phyloP scores from a whole-genome alignment of 108 stramenopile species.

The Skeletonema costatum region DNA sequence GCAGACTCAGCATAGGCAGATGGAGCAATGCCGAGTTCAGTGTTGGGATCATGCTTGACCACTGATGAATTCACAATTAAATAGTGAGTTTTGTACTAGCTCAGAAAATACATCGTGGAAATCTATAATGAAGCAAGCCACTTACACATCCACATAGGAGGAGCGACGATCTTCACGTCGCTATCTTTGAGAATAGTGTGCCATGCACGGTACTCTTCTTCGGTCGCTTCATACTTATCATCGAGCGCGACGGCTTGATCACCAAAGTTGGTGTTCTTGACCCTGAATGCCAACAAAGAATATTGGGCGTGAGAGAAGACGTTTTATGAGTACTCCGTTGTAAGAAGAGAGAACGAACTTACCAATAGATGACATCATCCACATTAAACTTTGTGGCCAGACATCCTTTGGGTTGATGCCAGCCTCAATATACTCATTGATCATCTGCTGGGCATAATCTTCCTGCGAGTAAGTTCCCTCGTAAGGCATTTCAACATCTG shows the following conservation, averaged over 20 bases:
- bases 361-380: conserved; percentile 59
- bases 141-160: conserved; percentile 45
- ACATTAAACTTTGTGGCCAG: conserved; percentile 66
- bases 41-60: conserved; percentile 35
- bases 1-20: conserved; percentile 52
- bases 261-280: conserved; percentile 59
- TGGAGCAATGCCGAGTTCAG: conserved; percentile 34
- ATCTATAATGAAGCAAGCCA: no score
- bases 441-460: conserved; percentile 65
- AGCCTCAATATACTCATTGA: conserved; percentile 68
- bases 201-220: conserved; percentile 21
- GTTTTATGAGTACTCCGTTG: no score
- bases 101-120: no score
- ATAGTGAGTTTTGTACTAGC: no score
- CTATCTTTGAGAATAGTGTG: conserved; percentile 23
- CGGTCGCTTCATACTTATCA: conserved; percentile 22
- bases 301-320: no score
- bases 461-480: conserved; percentile 67
- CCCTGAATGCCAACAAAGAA: not conserved
- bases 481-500: conserved; percentile 69
- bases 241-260: conserved; percentile 64
- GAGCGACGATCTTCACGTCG: conserved; percentile 66
- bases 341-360: not conserved
- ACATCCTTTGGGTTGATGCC: conserved; percentile 56
- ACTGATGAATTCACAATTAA: not conserved